Evolutionary conservation across 208 protist genomes (phyloP), one percentile per base, ranked within the genome.

Genomic region (Novymonas esmeraldas): DNA sequence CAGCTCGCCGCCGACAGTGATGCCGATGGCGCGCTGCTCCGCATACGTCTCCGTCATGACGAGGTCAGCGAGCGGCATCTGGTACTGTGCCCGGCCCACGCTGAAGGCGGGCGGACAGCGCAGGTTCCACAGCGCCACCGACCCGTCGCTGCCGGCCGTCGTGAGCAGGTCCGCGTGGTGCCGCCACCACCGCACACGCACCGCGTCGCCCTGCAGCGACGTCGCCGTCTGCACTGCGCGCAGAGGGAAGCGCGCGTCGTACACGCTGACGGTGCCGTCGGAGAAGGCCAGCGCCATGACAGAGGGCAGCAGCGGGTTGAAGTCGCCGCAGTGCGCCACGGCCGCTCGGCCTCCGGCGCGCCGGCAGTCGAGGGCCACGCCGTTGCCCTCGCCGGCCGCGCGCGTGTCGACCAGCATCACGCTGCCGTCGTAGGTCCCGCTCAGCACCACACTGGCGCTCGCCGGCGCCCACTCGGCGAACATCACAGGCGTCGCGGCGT

Each of bases 71-170:
- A 95, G 42, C 7, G 84, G 76, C 39, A 68, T 60, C 31, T 63
- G 56, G 65, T 87, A 92, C 67, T 89, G 87, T 26, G 82, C 84
- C 22, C 84, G 81, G 7, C 90, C 90, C 0, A 95, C 90, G 56
- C 84, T 87, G 73, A 85, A 92, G 3, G 90, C 90, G 7, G 90
- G 90, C 6, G 85, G 73, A 55, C 66, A 72, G 31, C 87, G 87
- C 18, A 95, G 70, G 46, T 90, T 92, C 87, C 90, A 95, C 26
- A 92, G n/a, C 39, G 82, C 74, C 11, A 93, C 83, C 9, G 87
- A 83, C 20, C 90, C 87, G 70, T 95, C 90, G 48, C 78, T 84
- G 64, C 90, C 90, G 24, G 79, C 84, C 0, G 90, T 92, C 26
- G 79, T 76, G 41, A 95, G 71, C 57, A 93, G 51, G 68, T 95